Evolutionary conservation across 1,139 yeast species (phyloP).

Genomic region (Diutina sp.): DNA sequence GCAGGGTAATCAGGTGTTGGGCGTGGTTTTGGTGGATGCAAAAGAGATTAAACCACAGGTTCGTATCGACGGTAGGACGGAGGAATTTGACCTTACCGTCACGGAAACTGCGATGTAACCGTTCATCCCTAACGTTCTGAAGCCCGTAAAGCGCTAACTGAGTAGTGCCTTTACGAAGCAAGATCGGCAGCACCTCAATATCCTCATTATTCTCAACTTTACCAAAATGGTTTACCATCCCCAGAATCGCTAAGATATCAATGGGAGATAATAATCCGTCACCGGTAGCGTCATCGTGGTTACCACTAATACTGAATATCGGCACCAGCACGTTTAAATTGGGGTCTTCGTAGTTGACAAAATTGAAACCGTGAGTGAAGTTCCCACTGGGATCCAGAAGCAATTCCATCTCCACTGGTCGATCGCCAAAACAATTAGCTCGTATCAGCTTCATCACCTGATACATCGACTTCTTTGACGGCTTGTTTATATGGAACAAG

Average conservation of each 20-base stretch:
- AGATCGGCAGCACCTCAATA: constrained; percentile 63
- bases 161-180: constrained; percentile 72
- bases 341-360: constrained; percentile 82
- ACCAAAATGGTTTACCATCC: constrained; percentile 85
- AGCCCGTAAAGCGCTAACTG: constrained; percentile 80
- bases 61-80: constrained; percentile 47
- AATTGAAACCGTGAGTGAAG: constrained; percentile 46
- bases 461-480: constrained; percentile 74
- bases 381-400: constrained; percentile 65
- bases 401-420: constrained; percentile 77
- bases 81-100: constrained; percentile 72
- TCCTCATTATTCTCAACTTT: constrained; percentile 65
- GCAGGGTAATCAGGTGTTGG: constrained; percentile 70
- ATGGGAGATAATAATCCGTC: constrained; percentile 76
- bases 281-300: constrained; percentile 96
- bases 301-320: constrained; percentile 86
- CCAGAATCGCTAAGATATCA: constrained; percentile 73
- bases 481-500: constrained; percentile 80
- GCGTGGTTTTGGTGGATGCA: constrained; percentile 88
- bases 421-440: constrained; percentile 67
- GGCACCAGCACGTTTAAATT: constrained; percentile 87
- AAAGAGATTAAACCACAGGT: constrained; percentile 73
- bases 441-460: constrained; percentile 72
- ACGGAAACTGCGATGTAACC: constrained; percentile 70
- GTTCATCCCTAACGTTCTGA: constrained; percentile 80